Conservation (phyloP, 805 yeast species). For the Candida loeiensis region DNA sequence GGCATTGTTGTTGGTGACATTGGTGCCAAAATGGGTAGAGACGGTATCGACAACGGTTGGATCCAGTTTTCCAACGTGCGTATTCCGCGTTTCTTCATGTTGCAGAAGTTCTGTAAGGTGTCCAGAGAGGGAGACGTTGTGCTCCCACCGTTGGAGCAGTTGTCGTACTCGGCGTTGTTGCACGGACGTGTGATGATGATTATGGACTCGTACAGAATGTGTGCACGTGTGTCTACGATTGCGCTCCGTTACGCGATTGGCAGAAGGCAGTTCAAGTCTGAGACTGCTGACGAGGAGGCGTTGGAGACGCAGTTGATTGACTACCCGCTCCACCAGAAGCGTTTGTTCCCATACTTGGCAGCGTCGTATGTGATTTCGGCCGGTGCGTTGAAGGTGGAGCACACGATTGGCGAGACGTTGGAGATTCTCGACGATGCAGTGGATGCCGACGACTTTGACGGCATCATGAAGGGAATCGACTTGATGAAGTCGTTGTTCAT, state of each 20-base stretch:
- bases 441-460: conserved; percentile 45
- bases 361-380: conserved; percentile 72
- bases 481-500: conserved; percentile 76
- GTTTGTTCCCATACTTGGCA: conserved; percentile 82
- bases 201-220: conserved; percentile 74
- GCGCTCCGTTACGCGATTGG: conserved; percentile 88
- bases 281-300: conserved; percentile 28
- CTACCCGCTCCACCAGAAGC: conserved; percentile 85
- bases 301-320: conserved; percentile 71
- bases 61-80: conserved; percentile 82
- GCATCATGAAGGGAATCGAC: conserved; percentile 46
- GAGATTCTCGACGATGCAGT: conserved; percentile 53
- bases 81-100: conserved; percentile 80
- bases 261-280: conserved; percentile 73
- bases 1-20: conserved; percentile 88
- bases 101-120: conserved; percentile 74
- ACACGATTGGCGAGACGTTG: conserved; percentile 48
- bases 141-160: conserved; percentile 81
- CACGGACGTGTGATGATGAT: conserved; percentile 92
- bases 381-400: conserved; percentile 60
- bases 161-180: conserved; percentile 81
- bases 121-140: conserved; percentile 64
- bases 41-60: conserved; percentile 97
- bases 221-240: conserved; percentile 76
- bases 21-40: conserved; percentile 94